A percentile compares a stretch with the other conserved stretches of the same genome.
Conservation (phyloP, 371 early-diverging fungal species). For the Apophysomyces ossiformis region DNA sequence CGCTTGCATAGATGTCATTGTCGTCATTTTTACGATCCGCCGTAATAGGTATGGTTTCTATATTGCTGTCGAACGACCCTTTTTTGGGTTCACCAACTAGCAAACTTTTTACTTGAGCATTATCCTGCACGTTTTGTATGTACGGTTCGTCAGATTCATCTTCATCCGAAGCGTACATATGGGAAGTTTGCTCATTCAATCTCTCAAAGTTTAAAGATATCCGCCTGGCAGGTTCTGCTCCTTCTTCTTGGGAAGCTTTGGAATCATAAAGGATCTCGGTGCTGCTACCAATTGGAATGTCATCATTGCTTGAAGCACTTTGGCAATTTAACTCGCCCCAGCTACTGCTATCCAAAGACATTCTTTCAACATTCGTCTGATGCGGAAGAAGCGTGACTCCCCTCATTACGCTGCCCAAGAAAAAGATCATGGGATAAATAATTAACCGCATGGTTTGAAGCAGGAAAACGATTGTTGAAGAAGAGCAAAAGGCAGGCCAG, state of each 20-base stretch:
- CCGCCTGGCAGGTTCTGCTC: neutral
- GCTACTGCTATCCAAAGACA: neutral
- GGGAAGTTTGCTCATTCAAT: neutral
- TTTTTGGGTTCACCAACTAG: neutral
- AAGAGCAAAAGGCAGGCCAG: too few relatives aligned
- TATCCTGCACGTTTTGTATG: neutral
- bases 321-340: neutral
- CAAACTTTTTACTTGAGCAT: neutral
- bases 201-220: neutral
- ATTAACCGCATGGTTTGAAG: too few relatives aligned
- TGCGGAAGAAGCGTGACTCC: neutral
- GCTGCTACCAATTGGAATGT: constrained; percentile 4
- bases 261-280: neutral
- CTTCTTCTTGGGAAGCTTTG: neutral
- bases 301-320: constrained; percentile 4
- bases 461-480: too few relatives aligned
- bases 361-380: neutral
- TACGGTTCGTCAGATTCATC: neutral
- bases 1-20: constrained; percentile 8
- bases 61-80: neutral
- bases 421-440: neutral
- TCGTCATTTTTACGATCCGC: constrained; percentile 7
- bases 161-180: neutral
- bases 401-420: neutral
- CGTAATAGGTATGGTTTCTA: neutral